phyloP scores from a whole-genome alignment of 345 rosid species.

The Euclidium syriacum region DNA sequence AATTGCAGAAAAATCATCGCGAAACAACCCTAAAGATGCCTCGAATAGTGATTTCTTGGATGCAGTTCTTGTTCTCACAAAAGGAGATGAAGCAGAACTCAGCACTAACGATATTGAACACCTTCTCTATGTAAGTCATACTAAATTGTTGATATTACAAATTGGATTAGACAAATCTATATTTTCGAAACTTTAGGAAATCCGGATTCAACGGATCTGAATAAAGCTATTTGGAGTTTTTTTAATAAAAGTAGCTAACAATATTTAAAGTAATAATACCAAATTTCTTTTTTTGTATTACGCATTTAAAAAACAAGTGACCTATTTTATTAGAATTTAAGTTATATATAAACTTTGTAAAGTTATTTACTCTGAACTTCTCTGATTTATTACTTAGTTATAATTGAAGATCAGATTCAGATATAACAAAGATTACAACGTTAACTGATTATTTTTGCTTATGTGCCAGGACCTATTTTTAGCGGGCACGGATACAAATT shows the following conservation, averaged over 20 bases:
- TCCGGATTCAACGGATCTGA: too few species aligned
- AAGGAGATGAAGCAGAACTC: slow-evolving; percentile 26
- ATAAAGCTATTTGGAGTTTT: too few species aligned
- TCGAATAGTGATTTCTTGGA: slow-evolving; percentile 31
- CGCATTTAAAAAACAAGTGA: too few species aligned
- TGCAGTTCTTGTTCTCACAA: slow-evolving; percentile 19
- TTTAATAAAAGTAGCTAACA: too few species aligned
- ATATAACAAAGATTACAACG: not conserved
- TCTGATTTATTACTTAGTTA: too few species aligned
- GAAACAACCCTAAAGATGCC: not conserved
- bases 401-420: too few species aligned
- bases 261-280: not conserved
- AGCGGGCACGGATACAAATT: slow-evolving; percentile 45
- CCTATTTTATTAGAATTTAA: too few species aligned
- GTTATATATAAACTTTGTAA: too few species aligned
- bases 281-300: too few species aligned
- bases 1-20: not conserved
- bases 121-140: slow-evolving; percentile 31
- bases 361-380: too few species aligned
- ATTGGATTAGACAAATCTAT: too few species aligned
- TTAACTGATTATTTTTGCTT: not conserved
- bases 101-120: slow-evolving; percentile 19
- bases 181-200: too few species aligned
- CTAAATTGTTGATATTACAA: not conserved
- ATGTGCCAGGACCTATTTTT: slow-evolving; percentile 34